phyloP scores from a whole-genome alignment of 495 filamentous ascomycete genomes.

The Aspergillus incahuasiensis region DNA sequence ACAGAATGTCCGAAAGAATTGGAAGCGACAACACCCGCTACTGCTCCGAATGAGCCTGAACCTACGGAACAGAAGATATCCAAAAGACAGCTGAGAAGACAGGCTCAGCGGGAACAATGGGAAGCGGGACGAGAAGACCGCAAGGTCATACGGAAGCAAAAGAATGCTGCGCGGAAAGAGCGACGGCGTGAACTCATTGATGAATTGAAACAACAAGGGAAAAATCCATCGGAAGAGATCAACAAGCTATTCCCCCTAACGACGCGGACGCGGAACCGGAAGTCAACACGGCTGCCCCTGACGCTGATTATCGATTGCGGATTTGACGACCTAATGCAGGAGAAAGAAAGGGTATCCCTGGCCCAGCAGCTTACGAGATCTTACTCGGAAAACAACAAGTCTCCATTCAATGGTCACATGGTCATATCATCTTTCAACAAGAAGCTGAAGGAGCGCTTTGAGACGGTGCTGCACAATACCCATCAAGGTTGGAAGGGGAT shows the following conservation, averaged over 20 bases:
- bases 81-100: slow-evolving; percentile 77
- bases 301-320: slow-evolving; percentile 84
- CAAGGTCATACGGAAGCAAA: slow-evolving; percentile 67
- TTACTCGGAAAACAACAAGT: slow-evolving; percentile 79
- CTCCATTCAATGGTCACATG: slow-evolving; percentile 61
- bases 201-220: slow-evolving; percentile 25
- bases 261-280: slow-evolving; percentile 24
- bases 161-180: slow-evolving; percentile 58
- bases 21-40: slow-evolving; percentile 12
- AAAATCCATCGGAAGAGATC: slow-evolving; percentile 27
- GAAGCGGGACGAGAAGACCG: slow-evolving; percentile 64
- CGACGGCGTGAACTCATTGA: slow-evolving; percentile 45
- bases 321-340: slow-evolving; percentile 84
- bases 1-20: background rate
- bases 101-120: slow-evolving; percentile 60
- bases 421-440: slow-evolving; percentile 73
- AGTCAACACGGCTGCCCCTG: slow-evolving; percentile 58
- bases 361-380: slow-evolving; percentile 74
- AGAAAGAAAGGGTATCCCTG: slow-evolving; percentile 77
- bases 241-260: slow-evolving; percentile 30
- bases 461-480: slow-evolving; percentile 61
- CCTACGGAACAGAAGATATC: slow-evolving; percentile 47
- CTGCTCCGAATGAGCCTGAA: slow-evolving; percentile 11
- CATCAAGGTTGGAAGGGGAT: slow-evolving; percentile 78
- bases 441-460: slow-evolving; percentile 70